Conservation (phyloP, 805 yeast genomes). For the Blastobotrys muscicola region DNA sequence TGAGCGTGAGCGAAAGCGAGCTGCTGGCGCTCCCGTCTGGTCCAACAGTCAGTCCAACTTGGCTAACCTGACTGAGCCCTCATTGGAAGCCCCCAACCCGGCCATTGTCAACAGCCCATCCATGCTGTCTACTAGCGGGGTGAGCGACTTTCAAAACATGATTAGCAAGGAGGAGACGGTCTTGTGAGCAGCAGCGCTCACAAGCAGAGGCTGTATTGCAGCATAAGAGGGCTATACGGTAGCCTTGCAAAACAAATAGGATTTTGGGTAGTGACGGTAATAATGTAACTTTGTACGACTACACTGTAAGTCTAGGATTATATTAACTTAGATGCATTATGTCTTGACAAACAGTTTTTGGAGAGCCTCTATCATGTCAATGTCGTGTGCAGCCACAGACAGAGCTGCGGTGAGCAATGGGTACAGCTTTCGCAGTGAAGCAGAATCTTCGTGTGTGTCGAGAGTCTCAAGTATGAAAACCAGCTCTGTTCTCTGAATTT, state of each 20-base stretch:
- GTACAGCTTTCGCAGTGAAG: constrained; percentile 1
- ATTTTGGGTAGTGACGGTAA: too few species aligned
- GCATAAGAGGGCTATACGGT: too few species aligned
- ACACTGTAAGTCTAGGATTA: background rate
- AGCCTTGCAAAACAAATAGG: too few species aligned
- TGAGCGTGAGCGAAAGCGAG: constrained; percentile 65
- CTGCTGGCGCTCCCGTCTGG: background rate
- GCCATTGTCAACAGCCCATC: too few species aligned
- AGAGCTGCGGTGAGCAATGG: constrained; percentile 6
- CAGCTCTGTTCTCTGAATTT: constrained; percentile 56
- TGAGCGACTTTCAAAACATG: too few species aligned
- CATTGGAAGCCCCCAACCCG: too few species aligned
- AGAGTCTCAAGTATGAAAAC: constrained; percentile 17
- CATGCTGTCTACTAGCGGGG: too few species aligned
- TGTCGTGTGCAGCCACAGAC: constrained; percentile 1
- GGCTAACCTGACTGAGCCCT: too few species aligned
- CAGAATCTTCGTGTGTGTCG: background rate
- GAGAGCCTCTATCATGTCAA: background rate
- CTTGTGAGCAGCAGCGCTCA: too few species aligned
- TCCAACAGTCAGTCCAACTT: too few species aligned
- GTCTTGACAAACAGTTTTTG: background rate
- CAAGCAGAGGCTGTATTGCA: too few species aligned
- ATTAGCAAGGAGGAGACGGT: too few species aligned
- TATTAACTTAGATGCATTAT: background rate
- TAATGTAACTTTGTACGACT: background rate